Conservation (phyloP, 139 green algal species). For the Chlamydomonas sp. region DNA sequence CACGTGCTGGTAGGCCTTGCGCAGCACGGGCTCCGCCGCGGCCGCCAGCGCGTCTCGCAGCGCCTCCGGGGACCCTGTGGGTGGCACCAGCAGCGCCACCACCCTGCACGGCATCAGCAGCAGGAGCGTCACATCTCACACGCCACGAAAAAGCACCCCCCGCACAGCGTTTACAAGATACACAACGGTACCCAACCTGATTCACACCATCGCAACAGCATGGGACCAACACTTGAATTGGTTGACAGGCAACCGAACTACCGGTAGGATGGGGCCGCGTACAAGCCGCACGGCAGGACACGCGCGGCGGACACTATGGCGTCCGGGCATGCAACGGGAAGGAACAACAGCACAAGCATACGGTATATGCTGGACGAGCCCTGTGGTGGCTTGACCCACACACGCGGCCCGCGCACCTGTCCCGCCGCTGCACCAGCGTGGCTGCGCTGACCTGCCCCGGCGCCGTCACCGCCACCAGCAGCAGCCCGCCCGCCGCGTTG, state of each 20-base stretch:
- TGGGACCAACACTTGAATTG: no score
- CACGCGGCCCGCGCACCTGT: slow-evolving; percentile 12
- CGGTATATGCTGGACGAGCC: no score
- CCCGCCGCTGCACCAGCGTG: not conserved
- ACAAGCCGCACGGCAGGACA: no score
- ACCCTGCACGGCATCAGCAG: not conserved
- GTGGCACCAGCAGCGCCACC: not conserved
- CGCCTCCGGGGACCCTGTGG: not conserved
- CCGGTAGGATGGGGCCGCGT: no score
- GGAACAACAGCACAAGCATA: no score
- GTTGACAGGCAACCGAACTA: no score
- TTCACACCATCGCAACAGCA: no score
- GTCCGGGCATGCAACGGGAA: no score
- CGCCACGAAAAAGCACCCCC: not conserved
- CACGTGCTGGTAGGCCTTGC: slow-evolving; percentile 44
- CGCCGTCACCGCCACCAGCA: slow-evolving; percentile 17
- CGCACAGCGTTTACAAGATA: not conserved
- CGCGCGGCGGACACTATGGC: no score
- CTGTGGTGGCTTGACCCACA: not conserved
- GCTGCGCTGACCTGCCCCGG: slow-evolving; percentile 3
- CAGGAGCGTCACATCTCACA: not conserved
- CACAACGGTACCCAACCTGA: no score
- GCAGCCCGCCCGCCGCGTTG: slow-evolving; percentile 16
- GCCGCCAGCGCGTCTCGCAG: not conserved
- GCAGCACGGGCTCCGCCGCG: slow-evolving; percentile 14